Evolutionary conservation across 1,139 yeast species (phyloP).

Genomic region (Sugiyamaella paludigena): DNA sequence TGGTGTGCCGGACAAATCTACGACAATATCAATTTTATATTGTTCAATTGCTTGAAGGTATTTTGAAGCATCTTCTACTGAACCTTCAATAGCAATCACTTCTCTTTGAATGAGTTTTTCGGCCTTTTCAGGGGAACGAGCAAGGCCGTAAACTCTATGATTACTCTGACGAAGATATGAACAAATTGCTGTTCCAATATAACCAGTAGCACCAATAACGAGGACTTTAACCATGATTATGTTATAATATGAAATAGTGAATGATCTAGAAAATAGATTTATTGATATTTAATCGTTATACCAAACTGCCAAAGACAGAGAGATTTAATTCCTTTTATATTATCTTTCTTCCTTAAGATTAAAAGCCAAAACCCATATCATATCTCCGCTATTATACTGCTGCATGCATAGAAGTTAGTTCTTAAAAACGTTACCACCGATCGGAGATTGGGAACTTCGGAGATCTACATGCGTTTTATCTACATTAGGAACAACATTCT

Average conservation of each 20-base stretch:
- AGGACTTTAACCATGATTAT: constrained; percentile 13
- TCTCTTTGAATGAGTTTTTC: constrained; percentile 8
- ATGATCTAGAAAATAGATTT: no score
- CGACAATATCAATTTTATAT: constrained; percentile 14
- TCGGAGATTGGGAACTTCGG: no score
- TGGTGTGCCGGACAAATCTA: constrained; percentile 17
- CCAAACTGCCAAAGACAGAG: no score
- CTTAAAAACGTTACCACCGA: neutral
- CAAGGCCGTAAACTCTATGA: constrained; percentile 21
- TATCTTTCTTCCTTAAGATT: no score
- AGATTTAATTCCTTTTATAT: no score
- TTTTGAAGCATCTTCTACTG: constrained; percentile 9
- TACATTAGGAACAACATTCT: no score
- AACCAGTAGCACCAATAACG: constrained; percentile 23
- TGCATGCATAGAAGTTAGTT: neutral
- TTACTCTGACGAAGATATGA: constrained; percentile 12
- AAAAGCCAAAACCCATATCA: no score
- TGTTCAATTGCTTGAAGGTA: constrained; percentile 13
- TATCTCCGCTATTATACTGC: no score
- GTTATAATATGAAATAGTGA: no score
- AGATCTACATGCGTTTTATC: no score
- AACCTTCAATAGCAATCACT: constrained; percentile 13
- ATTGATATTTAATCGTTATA: no score
- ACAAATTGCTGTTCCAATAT: constrained; percentile 17
- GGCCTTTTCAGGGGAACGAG: constrained; percentile 17